A percentile compares a stretch with the other conserved stretches of the same genome.
phyloP scores from a whole-genome alignment of 1,139 yeast species.

The Diutina siamensis region DNA sequence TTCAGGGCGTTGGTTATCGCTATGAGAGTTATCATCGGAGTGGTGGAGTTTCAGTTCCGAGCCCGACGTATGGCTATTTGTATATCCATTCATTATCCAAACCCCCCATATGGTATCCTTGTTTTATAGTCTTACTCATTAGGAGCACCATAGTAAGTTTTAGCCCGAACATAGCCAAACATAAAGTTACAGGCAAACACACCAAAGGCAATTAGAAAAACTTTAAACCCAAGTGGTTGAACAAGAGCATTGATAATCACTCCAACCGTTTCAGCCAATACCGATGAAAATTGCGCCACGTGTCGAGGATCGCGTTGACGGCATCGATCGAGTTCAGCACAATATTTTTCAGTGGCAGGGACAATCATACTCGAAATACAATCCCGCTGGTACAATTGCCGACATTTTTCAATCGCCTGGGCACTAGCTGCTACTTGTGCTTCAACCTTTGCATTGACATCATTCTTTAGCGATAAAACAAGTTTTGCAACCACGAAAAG shows the following conservation, averaged over 20 bases:
- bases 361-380: slow-evolving; percentile 36
- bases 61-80: no score
- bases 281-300: slow-evolving; percentile 8
- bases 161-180: slow-evolving; percentile 37
- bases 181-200: slow-evolving; percentile 29
- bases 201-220: slow-evolving; percentile 24
- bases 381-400: slow-evolving; percentile 40
- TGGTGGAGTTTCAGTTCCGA: no score
- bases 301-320: neutral
- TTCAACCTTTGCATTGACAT: slow-evolving; percentile 37
- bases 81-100: no score
- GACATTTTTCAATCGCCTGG: slow-evolving; percentile 37
- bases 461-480: slow-evolving; percentile 36
- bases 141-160: slow-evolving; percentile 24
- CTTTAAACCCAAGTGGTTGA: slow-evolving; percentile 52
- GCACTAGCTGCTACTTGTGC: slow-evolving; percentile 25
- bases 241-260: slow-evolving; percentile 49
- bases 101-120: neutral
- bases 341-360: slow-evolving; percentile 40
- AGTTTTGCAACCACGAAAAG: slow-evolving; percentile 31
- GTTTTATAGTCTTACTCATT: neutral
- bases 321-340: slow-evolving; percentile 13
- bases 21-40: no score
- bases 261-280: slow-evolving; percentile 57
- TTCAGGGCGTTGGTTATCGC: neutral